These are phyloP conservation scores for Sporisorium exsertum DNA, from an alignment of 1,284 basidiomycete species.

Conservation along the genomic window DNA sequence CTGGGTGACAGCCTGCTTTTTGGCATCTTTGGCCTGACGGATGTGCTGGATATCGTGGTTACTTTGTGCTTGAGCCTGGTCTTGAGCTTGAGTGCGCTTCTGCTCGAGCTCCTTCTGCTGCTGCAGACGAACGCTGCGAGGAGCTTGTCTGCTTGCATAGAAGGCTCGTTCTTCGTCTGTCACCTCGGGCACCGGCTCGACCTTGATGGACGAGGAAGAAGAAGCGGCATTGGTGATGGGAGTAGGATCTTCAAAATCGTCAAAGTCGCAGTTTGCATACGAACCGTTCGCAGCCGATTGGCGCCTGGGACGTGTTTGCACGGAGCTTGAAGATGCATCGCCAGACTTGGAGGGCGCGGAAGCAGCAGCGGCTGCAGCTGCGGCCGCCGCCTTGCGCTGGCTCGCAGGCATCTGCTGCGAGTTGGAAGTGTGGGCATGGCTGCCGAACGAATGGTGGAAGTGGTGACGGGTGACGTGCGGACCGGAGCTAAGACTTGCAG, in stretches of 20 bases:
- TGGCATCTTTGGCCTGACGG: not conserved
- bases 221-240: conserved; percentile 15
- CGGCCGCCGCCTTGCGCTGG: conserved; percentile 39
- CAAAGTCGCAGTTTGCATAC: conserved; percentile 59
- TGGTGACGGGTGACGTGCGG: conserved; percentile 66
- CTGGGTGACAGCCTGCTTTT: conserved; percentile 10
- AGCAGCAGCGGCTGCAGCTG: conserved; percentile 14
- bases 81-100: conserved; percentile 20
- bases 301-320: conserved; percentile 18
- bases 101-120: conserved; percentile 41
- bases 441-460: conserved; percentile 62
- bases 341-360: not conserved
- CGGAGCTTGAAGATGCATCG: not conserved
- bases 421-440: conserved; percentile 31
- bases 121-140: conserved; percentile 49
- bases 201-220: conserved; percentile 31
- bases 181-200: conserved; percentile 45
- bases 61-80: not conserved
- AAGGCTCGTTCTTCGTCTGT: conserved; percentile 52
- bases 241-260: conserved; percentile 36
- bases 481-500: conserved; percentile 61
- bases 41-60: too few species aligned
- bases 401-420: conserved; percentile 62
- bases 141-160: conserved; percentile 52
- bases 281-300: conserved; percentile 43